phyloP scores from a whole-genome alignment of 306 rosid genomes.

The Vachellia collinsii region DNA sequence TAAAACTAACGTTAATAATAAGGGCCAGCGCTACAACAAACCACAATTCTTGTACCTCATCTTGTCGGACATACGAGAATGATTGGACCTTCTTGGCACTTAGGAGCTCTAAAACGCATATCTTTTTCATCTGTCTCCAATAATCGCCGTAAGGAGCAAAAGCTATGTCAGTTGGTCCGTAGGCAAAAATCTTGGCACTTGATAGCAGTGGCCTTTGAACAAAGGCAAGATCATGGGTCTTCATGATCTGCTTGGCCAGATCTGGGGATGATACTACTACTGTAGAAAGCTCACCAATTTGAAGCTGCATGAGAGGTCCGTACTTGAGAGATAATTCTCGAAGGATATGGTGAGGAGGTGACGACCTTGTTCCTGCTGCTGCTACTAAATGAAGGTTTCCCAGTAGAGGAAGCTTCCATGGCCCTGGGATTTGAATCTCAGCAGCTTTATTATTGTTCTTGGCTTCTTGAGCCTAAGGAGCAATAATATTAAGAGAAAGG shows the following conservation, averaged over 20 bases:
- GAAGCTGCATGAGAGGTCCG: constrained; percentile 36
- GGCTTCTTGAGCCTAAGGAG: neutral
- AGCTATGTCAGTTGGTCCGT: constrained; percentile 5
- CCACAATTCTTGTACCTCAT: too few relatives aligned
- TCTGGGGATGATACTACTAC: neutral
- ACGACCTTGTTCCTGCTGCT: neutral
- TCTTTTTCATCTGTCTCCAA: constrained; percentile 47
- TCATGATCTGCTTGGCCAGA: neutral
- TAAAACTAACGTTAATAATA: too few relatives aligned
- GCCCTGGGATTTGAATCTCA: constrained; percentile 25
- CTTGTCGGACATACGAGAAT: constrained; percentile 33
- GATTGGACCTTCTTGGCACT: constrained; percentile 40
- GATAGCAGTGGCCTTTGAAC: neutral
- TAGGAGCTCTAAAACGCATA: constrained; percentile 38
- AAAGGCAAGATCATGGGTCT: neutral
- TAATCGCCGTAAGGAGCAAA: constrained; percentile 40
- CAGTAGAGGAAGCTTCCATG: constrained; percentile 38
- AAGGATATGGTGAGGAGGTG: constrained; percentile 34
- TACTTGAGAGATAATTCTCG: neutral
- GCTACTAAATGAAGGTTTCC: constrained; percentile 37
- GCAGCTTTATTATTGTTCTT: neutral
- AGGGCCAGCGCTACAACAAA: too few relatives aligned
- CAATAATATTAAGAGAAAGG: neutral
- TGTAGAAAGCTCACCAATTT: constrained; percentile 32
- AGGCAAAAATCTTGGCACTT: neutral